These are phyloP conservation scores for Geum urbanum DNA, from an alignment of 306 rosid species.

Conservation along the genomic window DNA sequence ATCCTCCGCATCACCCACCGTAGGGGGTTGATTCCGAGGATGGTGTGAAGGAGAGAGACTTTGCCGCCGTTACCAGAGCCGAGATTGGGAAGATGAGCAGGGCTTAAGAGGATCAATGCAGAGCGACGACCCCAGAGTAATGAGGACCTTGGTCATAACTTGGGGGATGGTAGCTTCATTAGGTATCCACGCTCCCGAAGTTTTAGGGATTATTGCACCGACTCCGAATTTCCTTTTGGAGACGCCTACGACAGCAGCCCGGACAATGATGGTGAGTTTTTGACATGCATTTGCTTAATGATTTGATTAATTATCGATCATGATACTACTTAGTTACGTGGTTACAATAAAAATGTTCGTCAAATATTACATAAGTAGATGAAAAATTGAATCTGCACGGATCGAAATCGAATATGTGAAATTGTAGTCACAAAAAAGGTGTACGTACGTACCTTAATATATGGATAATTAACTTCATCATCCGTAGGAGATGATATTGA, in stretches of 20 bases:
- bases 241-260: background rate
- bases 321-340: no score
- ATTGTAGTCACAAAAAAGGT: no score
- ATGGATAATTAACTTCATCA: no score
- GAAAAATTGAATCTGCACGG: background rate
- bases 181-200: conserved; percentile 45
- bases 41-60: background rate
- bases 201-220: conserved; percentile 52
- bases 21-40: background rate
- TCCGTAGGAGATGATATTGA: conserved; percentile 25
- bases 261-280: background rate
- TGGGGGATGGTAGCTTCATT: conserved; percentile 14
- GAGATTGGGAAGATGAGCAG: conserved; percentile 2
- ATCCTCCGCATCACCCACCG: background rate
- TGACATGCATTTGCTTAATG: background rate
- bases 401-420: background rate
- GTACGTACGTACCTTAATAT: no score
- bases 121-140: background rate
- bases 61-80: background rate
- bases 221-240: background rate
- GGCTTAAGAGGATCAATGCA: background rate
- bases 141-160: background rate
- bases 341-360: no score
- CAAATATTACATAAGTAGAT: no score
- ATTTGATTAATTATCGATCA: no score